Evolutionary conservation across 2,329 filamentous ascomycete genomes (phyloP), one percentile per base, ranked within the genome.

Genomic region (Hymenoscyphus scutula): DNA sequence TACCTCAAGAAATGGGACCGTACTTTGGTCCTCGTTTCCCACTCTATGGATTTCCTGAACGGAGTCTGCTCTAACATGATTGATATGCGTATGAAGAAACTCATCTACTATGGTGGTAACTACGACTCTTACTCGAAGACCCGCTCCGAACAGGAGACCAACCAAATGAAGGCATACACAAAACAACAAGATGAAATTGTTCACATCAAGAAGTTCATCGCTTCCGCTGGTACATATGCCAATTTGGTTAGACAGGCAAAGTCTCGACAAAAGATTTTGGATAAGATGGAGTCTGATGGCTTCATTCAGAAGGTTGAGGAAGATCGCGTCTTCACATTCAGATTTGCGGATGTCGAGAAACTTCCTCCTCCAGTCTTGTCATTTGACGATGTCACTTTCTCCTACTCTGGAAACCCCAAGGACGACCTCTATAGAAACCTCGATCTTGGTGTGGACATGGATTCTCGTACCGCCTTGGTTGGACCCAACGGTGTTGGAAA

Each of bases 191-290:
- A 99, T 67, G 95, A 99, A 83, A 99, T 99, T 77, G 85, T 88
- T 71, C 96, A 99, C 84, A 99, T 99, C 85, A 98, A 99, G 85
- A 97, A 98, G 82, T 99, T 99, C 84, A 99, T 99, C 77, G 95
- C 96, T 75, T 97, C 94, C 66, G 95, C 95, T 62, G 95, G 96
- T 93, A 99, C 95, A 65, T 99, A 99, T 76, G 95, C 96, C 86
- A 99, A 99, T 83, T 85, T 99, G 83, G 95, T 99, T 76, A 87
- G 91, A 78, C 95, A 99, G 81, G 96, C 96, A 79, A 99, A 99
- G 85, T 98, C 95, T 53, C 89, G 95, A 69, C 95, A 99, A 81
- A 99, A 99, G 91, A 98, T 98, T 78, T 85, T 98, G 70, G 95
- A 99, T 86, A 99, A 99, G 89, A 99, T 99, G 95, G 94, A 98